Base-by-base conservation (phyloP, 2,329 filamentous ascomycete genomes). In the Chaetomiaceae sp. region DNA sequence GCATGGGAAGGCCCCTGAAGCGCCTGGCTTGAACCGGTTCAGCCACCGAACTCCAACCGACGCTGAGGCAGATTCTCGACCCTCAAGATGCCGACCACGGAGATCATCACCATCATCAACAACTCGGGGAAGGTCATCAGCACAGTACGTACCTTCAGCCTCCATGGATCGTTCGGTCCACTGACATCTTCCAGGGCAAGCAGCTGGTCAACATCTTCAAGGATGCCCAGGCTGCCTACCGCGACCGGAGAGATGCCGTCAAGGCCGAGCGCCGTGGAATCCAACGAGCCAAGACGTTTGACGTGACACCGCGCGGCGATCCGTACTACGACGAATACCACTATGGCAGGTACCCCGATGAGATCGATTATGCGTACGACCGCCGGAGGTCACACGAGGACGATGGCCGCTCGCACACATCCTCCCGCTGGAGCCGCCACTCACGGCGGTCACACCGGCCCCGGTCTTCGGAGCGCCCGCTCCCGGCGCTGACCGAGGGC, bases 191-290 rank as follows among this genome's bases (percentile, higher is more conserved):
- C 29, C 50, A 95, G 90, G 90, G 90, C 66, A 96, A 95, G 73
- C 89, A 96, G 64, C 77, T 97, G 22, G 82, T 95, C 66, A 86
- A 84, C 67, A 87, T 96, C 66, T 95, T 95, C 78, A 95, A 90
- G 69, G 91, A 96, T 68, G 92, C 91, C 59, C 90, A 89, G 68
- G 83, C 85, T 50, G 88, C 89, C 54, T 97, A 97, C 72, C 81
- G 85, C 53, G 89, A 95, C 66, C 89, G 89, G 66, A 96, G 95
- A 70, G 87, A 89, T 6, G 84, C 91, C 62, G 80, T 96, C 63
- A 84, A 84, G 68, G 83, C 85, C 19, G 83, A 89, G 61, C 73
- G 73, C 14, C 66, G 68, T n/a, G 60, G 61, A 20, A 57, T 76
- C 40, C 81, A 84, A 64, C 84, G 85, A 64, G 78, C 85, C 51